Evolutionary conservation across 257 asterid species (phyloP).

Genomic region (Solanum tacnaense): DNA sequence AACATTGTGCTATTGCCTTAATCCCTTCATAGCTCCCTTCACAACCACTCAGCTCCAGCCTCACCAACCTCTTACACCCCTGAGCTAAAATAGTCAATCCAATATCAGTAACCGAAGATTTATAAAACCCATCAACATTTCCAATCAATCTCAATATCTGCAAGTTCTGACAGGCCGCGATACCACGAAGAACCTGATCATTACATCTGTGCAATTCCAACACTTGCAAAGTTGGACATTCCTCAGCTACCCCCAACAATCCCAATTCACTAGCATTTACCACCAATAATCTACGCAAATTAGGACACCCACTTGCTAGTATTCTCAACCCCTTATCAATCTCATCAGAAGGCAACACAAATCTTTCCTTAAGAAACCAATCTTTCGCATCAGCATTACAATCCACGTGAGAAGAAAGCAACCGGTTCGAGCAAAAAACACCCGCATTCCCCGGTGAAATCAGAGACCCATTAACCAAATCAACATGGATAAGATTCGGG

Average conservation of each 20-base stretch:
- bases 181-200: conserved; percentile 57
- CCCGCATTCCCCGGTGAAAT: conserved; percentile 34
- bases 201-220: conserved; percentile 52
- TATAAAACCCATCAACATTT: conserved; percentile 32
- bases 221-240: conserved; percentile 60
- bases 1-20: conserved; percentile 60
- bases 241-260: conserved; percentile 53
- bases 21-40: conserved; percentile 65
- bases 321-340: conserved; percentile 44
- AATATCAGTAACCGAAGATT: conserved; percentile 44
- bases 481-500: conserved; percentile 61
- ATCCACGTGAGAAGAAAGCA: conserved; percentile 28
- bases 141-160: conserved; percentile 54
- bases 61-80: conserved; percentile 61
- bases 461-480: conserved; percentile 45
- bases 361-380: conserved; percentile 27
- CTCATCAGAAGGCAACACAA: conserved; percentile 29
- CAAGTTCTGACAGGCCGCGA: conserved; percentile 52
- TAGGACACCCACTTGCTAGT: conserved; percentile 47
- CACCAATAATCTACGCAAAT: conserved; percentile 41
- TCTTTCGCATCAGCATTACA: conserved; percentile 27
- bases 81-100: conserved; percentile 72
- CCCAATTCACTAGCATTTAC: conserved; percentile 69
- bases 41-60: conserved; percentile 65
- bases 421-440: conserved; percentile 27